These are phyloP conservation scores for Talinum fruticosum DNA, from an alignment of 148 eudicot species.

Conservation along the genomic window DNA sequence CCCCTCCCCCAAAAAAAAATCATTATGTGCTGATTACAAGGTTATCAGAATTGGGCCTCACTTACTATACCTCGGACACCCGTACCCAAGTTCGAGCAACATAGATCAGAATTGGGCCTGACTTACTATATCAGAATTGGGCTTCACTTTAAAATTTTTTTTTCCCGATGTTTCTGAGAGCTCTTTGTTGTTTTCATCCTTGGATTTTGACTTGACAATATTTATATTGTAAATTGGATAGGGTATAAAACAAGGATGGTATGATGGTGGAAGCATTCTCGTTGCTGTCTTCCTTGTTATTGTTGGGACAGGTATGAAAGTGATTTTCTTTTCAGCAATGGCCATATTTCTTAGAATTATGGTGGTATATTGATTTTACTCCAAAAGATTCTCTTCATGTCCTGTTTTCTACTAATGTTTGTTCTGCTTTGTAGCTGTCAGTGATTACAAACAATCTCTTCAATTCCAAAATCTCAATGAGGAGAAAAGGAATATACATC, in stretches of 20 bases:
- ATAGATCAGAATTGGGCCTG: too few species aligned
- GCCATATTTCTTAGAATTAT: background rate
- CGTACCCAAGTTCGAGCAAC: background rate
- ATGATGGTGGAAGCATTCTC: constrained; percentile 96
- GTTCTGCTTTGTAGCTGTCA: constrained; percentile 54
- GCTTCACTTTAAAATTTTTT: background rate
- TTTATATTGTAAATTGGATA: constrained; percentile 10
- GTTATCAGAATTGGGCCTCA: background rate
- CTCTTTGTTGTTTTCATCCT: background rate
- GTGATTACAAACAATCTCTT: constrained; percentile 91
- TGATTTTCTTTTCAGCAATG: background rate
- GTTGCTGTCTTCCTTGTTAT: constrained; percentile 88
- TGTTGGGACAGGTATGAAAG: constrained; percentile 68
- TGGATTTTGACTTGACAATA: constrained; percentile 1
- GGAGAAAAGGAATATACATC: constrained; percentile 89
- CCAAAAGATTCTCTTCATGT: too few species aligned
- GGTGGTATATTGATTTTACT: background rate
- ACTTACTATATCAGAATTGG: background rate
- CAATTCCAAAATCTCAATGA: constrained; percentile 84
- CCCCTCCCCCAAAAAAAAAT: too few species aligned
- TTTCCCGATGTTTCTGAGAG: background rate
- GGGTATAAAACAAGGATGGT: constrained; percentile 98
- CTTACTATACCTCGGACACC: background rate
- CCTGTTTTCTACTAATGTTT: background rate
- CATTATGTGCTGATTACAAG: background rate